A percentile compares a stretch with the other conserved stretches of the same genome.
Conservation (phyloP, 108 stramenopile genomes). For the Cylindrotheca closterium region DNA sequence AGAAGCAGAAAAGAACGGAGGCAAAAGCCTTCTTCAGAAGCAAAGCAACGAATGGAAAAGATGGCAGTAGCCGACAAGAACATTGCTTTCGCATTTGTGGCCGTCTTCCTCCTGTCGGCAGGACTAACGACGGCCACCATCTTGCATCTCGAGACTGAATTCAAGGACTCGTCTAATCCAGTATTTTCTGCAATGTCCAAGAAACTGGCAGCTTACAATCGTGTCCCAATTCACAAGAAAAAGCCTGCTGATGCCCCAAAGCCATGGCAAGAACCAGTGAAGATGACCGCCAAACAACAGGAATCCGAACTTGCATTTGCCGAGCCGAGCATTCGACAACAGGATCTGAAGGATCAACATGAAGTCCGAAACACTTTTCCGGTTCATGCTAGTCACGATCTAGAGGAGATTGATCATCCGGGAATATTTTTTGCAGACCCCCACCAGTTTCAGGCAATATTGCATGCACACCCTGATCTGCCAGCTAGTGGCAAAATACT, state of each 20-base stretch:
- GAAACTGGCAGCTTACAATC: background rate
- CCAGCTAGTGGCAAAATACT: slow-evolving; percentile 28
- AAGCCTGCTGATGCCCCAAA: background rate
- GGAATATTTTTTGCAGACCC: slow-evolving; percentile 32
- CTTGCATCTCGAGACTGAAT: slow-evolving; percentile 18
- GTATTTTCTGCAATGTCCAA: slow-evolving; percentile 1
- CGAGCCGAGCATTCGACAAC: background rate
- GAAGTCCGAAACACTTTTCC: slow-evolving; percentile 49
- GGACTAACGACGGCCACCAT: slow-evolving; percentile 13
- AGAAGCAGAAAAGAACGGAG: background rate
- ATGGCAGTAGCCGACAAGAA: slow-evolving; percentile 14
- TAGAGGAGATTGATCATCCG: slow-evolving; percentile 50
- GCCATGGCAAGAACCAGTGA: background rate
- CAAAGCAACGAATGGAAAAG: slow-evolving; percentile 33
- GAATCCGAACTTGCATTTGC: background rate
- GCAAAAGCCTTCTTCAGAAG: slow-evolving; percentile 28
- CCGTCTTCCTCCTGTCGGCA: slow-evolving; percentile 12
- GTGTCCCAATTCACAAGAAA: background rate
- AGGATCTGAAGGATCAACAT: slow-evolving; percentile 24
- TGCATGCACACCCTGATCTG: slow-evolving; percentile 12
- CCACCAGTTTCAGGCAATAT: slow-evolving; percentile 2
- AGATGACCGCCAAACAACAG: background rate
- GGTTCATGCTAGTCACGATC: slow-evolving; percentile 32
- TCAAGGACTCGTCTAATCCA: background rate
- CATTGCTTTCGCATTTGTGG: slow-evolving; percentile 16